Evolutionary conservation across 2,329 filamentous ascomycete species (phyloP), one percentile per base, ranked within the genome.

Genomic region (Fusarium heterosporum): DNA sequence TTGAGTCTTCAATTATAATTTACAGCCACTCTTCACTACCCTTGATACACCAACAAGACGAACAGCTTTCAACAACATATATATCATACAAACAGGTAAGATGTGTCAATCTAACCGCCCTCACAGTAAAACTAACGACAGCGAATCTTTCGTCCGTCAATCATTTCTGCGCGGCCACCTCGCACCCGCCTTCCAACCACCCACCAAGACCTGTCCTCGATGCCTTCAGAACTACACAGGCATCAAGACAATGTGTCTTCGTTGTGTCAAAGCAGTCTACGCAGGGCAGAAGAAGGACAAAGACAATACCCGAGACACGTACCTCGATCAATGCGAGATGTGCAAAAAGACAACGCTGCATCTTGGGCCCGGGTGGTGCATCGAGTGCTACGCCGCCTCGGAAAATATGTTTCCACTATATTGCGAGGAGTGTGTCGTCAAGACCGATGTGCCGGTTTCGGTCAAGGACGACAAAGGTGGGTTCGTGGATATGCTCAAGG

Each of bases 331-430:
- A 0, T 72, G 70, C 13, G 2, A 17, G 1, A 22, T 8, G 1
- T 72, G 71, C 8, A 30, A 46, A 1, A 1, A 17, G 3, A 56
- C 14, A 3, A 72, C 64, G 3, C 29, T 72, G 17, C 71, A 73
- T 9, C 65, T 73, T 0, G 71, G 71, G 0, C 67, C 62, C 0
- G 54, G 54, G 3, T 73, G 69, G 71, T 73, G 71, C 17, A 54
- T 64, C 1, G 8, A 11, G 1, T 73, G 71, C 30, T 25, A 56
- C 4, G 64, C 61, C 0, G 38, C 32, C 2, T n/a, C 28, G 4
- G 8, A 28, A 1, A 40, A 30, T 1, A 22, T 28, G 1, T 69
- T 67, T 32, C 43, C 55, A 0, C 29, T 67, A 11, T 59, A 55
- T 8, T 72, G 70, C 2, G 38, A 67, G 17, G 34, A 62, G 9